Percentiles rank a stretch among this genome's conserved stretches.
These are phyloP conservation scores for Lasiodiplodia gonubiensis DNA, from an alignment of 2,329 filamentous ascomycete genomes.

Conservation along the genomic window DNA sequence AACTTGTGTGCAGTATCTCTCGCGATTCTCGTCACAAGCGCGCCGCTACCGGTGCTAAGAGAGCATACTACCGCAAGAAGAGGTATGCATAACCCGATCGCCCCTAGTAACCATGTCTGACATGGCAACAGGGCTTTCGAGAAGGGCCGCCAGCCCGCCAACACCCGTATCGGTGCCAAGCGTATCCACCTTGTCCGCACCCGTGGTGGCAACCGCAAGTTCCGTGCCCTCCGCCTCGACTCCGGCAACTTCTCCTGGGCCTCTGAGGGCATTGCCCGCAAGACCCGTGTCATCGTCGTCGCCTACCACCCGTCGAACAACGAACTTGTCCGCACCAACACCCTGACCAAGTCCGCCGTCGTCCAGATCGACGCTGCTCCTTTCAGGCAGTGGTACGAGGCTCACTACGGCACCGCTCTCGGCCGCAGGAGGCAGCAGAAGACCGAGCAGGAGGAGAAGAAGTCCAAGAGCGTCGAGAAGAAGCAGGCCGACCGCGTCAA, in stretches of 20 bases:
- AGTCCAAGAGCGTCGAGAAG: constrained; percentile 93
- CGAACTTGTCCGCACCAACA: constrained; percentile 99
- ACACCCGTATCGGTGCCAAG: constrained; percentile 98
- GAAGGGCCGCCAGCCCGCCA: constrained; percentile 98
- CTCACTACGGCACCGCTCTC: constrained; percentile 92
- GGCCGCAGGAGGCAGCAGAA: constrained; percentile 93
- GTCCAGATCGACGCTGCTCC: constrained; percentile 98
- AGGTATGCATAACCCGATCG: constrained; percentile 64
- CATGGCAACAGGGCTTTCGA: constrained; percentile 89
- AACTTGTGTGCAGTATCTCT: constrained; percentile 76
- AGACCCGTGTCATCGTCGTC: constrained; percentile 98
- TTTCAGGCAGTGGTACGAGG: constrained; percentile 99
- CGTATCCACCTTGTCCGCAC: constrained; percentile 96
- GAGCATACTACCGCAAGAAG: constrained; percentile 65
- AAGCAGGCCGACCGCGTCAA: constrained; percentile 92
- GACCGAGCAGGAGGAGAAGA: constrained; percentile 76
- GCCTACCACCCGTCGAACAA: constrained; percentile 99
- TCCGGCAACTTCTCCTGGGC: constrained; percentile 99
- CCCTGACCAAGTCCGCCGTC: constrained; percentile 97
- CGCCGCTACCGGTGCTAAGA: constrained; percentile 96
- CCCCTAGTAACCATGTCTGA: constrained; percentile 64
- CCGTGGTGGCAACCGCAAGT: constrained; percentile 99
- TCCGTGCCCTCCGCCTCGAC: constrained; percentile 98
- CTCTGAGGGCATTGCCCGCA: constrained; percentile 96
- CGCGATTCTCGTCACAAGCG: constrained; percentile 99